Evolutionary conservation across 495 filamentous ascomycete genomes (phyloP).

Genomic region (Articulospora tetracladia): DNA sequence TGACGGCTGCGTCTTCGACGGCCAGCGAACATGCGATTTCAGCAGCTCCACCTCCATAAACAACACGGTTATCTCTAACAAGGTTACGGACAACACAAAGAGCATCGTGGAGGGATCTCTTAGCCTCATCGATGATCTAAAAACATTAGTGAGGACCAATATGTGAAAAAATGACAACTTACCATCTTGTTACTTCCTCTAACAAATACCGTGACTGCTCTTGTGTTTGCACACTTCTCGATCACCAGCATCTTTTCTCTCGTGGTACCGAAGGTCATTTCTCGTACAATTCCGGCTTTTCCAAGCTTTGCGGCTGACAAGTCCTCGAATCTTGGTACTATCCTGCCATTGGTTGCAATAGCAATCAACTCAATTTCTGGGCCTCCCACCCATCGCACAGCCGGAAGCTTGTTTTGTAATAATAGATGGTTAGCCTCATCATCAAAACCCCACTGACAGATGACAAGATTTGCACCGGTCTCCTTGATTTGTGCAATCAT

Average conservation of each 20-base stretch:
- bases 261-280: constrained; percentile 96
- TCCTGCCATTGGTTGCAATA: constrained; percentile 95
- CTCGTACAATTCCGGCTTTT: constrained; percentile 81
- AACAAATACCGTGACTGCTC: constrained; percentile 93
- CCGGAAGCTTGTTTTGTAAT: constrained; percentile 91
- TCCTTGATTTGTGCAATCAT: constrained; percentile 99
- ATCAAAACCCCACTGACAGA: constrained; percentile 99
- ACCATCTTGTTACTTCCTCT: constrained; percentile 99
- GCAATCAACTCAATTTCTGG: constrained; percentile 98
- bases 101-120: constrained; percentile 94
- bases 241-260: constrained; percentile 99
- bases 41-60: constrained; percentile 97
- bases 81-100: constrained; percentile 97
- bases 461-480: constrained; percentile 94
- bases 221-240: constrained; percentile 96
- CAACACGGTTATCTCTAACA: constrained; percentile 91
- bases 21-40: constrained; percentile 97
- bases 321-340: constrained; percentile 97
- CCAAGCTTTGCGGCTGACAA: constrained; percentile 87
- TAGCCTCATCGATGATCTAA: constrained; percentile 97
- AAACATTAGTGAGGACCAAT: constrained; percentile 19
- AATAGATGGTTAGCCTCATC: constrained; percentile 98
- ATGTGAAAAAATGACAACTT: constrained; percentile 19
- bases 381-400: constrained; percentile 96
- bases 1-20: constrained; percentile 90